Percentiles rank a stretch among this genome's conserved stretches.
Evolutionary conservation across 768 basidiomycete genomes (phyloP).

Genomic region (Chiua virens): DNA sequence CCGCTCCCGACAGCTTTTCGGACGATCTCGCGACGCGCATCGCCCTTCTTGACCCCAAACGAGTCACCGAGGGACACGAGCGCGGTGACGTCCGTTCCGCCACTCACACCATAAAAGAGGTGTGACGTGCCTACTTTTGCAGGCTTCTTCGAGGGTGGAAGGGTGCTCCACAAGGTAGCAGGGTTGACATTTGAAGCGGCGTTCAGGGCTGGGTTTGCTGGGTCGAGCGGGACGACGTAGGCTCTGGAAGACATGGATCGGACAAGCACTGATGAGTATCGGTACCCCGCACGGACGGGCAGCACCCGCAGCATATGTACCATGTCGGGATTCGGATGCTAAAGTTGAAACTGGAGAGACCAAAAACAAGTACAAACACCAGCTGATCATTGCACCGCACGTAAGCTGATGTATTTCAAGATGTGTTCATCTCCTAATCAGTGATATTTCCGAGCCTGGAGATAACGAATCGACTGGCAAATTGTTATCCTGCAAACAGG

Average conservation of each 20-base stretch:
- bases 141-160: constrained; percentile 47
- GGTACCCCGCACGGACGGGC: constrained; percentile 13
- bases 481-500: too few species aligned
- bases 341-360: background rate
- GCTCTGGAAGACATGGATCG: constrained; percentile 55
- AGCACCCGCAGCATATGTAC: constrained; percentile 20
- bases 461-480: too few species aligned
- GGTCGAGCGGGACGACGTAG: constrained; percentile 60
- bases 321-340: constrained; percentile 27
- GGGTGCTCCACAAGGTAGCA: constrained; percentile 52
- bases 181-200: constrained; percentile 42
- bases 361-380: background rate
- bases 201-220: constrained; percentile 33
- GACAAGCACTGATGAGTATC: constrained; percentile 20
- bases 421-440: too few species aligned
- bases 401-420: too few species aligned
- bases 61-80: constrained; percentile 60
- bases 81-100: constrained; percentile 45
- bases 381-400: too few species aligned
- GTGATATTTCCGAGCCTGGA: too few species aligned
- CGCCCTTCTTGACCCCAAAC: constrained; percentile 45
- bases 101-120: constrained; percentile 56
- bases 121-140: constrained; percentile 64
- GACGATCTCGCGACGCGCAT: constrained; percentile 60
- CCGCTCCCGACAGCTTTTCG: constrained; percentile 71